Evolutionary conservation across 306 rosid species (phyloP), one percentile per base, ranked within the genome.

Genomic region (Prunus padus): DNA sequence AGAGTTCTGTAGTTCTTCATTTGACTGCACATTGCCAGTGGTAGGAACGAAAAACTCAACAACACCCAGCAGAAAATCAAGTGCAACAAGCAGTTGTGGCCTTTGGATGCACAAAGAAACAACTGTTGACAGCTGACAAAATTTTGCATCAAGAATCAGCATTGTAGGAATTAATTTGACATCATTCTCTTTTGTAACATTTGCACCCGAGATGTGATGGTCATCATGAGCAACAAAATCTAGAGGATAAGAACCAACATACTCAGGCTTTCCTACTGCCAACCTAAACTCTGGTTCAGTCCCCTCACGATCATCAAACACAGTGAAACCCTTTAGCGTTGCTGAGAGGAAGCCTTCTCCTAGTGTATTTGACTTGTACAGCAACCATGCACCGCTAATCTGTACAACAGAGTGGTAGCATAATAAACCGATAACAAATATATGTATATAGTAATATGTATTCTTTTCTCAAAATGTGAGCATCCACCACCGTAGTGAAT

Each of bases 251-350:
- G 87, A 64, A 45, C 89, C 91, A 66, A 86, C 52, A 76, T 81
- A 84, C 60, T 81, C 82, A 26, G 97, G 88, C 86, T 78, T 88
- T 86, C 98, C 97, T 66, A 95, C 84, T 22, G 96, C 99, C 89
- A 91, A 83, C 84, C 95, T 91, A 81, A 90, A 95, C 83, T 89
- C 91, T 75, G 77, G 86, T 63, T 86, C 91, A 76, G 89, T 93
- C 54, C 97, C 99, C 73, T 92, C 97, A 60, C 99, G 97, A 80
- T 95, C 90, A 89, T 95, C 99, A 79, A 88, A 81, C 69, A 95
- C 92, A 73, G 91, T 82, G 74, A 95, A 92, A 73, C 88, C 96
- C 86, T 86, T 87, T 57, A 95, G 84, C 4, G 97, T 90, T 80
- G 99, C 97, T 67, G 97, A 92, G 47, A 95, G 97, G 77, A 81